Conservation (phyloP, 148 eudicot species). For the Suaeda aralocaspica region DNA sequence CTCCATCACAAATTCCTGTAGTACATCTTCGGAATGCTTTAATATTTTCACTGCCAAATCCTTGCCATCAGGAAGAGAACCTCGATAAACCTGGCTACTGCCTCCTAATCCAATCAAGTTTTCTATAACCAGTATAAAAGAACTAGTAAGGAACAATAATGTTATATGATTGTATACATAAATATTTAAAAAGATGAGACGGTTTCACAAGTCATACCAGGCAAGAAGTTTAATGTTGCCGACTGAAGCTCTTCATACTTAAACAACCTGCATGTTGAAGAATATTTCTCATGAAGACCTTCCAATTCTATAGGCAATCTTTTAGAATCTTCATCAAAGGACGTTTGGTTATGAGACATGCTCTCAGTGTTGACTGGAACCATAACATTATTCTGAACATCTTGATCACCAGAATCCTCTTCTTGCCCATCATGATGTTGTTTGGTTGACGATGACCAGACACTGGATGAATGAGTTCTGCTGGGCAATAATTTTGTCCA, state of each 20-base stretch:
- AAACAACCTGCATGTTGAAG: conserved; percentile 63
- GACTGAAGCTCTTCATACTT: conserved; percentile 58
- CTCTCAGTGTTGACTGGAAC: conserved; percentile 37
- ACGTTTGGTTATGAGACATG: conserved; percentile 21
- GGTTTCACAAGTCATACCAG: conserved; percentile 47
- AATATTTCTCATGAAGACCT: conserved; percentile 65
- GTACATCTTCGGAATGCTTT: conserved; percentile 56
- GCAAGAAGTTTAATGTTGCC: conserved; percentile 62
- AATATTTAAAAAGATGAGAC: conserved; percentile 5
- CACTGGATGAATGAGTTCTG: conserved; percentile 29
- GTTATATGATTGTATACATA: neutral
- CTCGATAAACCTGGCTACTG: conserved; percentile 76
- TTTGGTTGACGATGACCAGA: conserved; percentile 24
- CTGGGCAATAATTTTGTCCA: conserved; percentile 58
- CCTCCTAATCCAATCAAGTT: conserved; percentile 94
- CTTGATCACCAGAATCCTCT: conserved; percentile 32
- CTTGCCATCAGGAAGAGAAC: conserved; percentile 68
- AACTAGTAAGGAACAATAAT: neutral
- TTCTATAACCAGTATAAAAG: conserved; percentile 31
- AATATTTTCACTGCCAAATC: conserved; percentile 83
- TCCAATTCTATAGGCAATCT: conserved; percentile 46
- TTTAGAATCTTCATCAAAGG: conserved; percentile 25
- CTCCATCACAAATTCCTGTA: conserved; percentile 69
- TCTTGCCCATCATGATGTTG: conserved; percentile 20
- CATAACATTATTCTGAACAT: conserved; percentile 51